These are phyloP conservation scores for Nicotiana undulata DNA, from an alignment of 257 asterid species.

Conservation along the genomic window DNA sequence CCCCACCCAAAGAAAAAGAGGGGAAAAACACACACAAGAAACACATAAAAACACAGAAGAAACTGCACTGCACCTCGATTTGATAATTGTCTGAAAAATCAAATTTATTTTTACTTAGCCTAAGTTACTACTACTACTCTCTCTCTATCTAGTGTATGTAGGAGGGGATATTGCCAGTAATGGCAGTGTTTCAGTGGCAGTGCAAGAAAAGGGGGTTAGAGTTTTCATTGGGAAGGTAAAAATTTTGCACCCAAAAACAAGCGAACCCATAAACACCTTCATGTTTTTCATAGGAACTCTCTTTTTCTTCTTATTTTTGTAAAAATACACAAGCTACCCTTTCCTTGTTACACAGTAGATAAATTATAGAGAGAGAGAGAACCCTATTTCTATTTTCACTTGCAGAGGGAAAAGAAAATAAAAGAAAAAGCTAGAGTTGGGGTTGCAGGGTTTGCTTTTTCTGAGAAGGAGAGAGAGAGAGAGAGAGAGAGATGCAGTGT, in stretches of 20 bases:
- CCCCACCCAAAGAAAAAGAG: neutral
- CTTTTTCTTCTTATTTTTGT: neutral
- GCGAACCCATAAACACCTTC: neutral
- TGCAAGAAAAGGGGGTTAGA: conserved; percentile 52
- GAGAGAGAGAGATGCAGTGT: neutral
- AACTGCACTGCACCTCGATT: conserved; percentile 30
- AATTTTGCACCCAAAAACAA: conserved; percentile 17
- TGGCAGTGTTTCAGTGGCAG: conserved; percentile 74
- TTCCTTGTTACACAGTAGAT: conserved; percentile 11
- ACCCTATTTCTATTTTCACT: neutral
- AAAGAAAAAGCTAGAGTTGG: neutral
- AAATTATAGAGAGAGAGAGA: neutral
- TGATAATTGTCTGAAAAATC: conserved; percentile 15
- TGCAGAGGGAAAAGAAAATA: neutral
- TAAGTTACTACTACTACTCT: neutral
- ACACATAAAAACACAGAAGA: conserved; percentile 9
- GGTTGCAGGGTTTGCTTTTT: neutral
- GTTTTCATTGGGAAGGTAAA: conserved; percentile 96
- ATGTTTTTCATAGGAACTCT: neutral
- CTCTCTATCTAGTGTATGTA: neutral
- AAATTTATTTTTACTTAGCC: neutral
- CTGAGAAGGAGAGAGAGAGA: conserved; percentile 1
- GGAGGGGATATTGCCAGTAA: conserved; percentile 38
- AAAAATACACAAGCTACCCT: conserved; percentile 8
- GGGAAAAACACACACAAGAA: neutral